Conservation (phyloP, 805 yeast species). For the Lachancea waltii region DNA sequence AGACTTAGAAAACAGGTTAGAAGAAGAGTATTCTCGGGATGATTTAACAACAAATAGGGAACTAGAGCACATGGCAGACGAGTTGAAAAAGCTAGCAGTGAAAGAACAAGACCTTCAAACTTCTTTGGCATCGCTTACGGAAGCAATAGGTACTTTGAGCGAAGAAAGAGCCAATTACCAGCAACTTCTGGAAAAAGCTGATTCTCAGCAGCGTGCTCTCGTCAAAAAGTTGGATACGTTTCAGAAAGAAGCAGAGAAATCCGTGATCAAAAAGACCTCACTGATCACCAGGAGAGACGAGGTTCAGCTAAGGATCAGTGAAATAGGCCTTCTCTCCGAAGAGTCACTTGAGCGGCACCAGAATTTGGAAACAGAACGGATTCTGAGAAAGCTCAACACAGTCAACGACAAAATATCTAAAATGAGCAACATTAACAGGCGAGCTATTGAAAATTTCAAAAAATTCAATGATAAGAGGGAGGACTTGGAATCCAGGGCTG, state of each 20-base stretch:
- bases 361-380: slow-evolving; percentile 41
- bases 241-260: slow-evolving; percentile 59
- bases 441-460: slow-evolving; percentile 78
- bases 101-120: slow-evolving; percentile 29
- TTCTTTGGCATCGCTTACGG: slow-evolving; percentile 26
- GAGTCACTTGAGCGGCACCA: slow-evolving; percentile 58
- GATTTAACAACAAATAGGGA: slow-evolving; percentile 14
- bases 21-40: slow-evolving; percentile 11
- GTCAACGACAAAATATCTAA: slow-evolving; percentile 53
- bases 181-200: slow-evolving; percentile 41
- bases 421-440: slow-evolving; percentile 76
- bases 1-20: slow-evolving; percentile 1
- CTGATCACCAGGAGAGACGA: slow-evolving; percentile 61
- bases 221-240: slow-evolving; percentile 52
- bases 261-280: slow-evolving; percentile 54
- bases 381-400: slow-evolving; percentile 47
- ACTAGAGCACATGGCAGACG: slow-evolving; percentile 25
- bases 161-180: slow-evolving; percentile 32
- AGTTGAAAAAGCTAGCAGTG: slow-evolving; percentile 25
- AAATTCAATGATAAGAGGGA: slow-evolving; percentile 68
- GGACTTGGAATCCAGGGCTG: slow-evolving; percentile 55
- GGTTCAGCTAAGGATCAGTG: slow-evolving; percentile 64
- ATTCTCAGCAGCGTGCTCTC: slow-evolving; percentile 49
- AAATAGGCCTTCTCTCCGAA: slow-evolving; percentile 84
- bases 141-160: slow-evolving; percentile 25